These are phyloP conservation scores for Allium cepa DNA, from an alignment of 106 monocot genomes.

Conservation along the genomic window DNA sequence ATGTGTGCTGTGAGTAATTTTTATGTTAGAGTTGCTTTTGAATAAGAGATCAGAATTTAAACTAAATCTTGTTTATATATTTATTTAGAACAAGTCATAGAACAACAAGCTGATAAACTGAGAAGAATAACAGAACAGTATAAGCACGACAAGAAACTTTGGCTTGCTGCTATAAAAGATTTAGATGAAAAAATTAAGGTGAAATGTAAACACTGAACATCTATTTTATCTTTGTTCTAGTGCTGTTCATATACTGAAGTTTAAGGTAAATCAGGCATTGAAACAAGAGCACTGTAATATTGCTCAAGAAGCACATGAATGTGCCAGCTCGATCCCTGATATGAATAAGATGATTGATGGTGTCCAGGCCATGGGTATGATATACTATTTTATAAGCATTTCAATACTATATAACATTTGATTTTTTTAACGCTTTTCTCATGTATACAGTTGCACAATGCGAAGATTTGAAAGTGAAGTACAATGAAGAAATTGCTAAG, in stretches of 20 bases:
- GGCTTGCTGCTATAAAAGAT: slow-evolving; percentile 41
- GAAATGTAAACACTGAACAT: neutral
- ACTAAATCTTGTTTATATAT: neutral
- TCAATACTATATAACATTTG: no score
- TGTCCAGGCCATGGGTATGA: slow-evolving; percentile 63
- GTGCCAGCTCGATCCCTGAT: slow-evolving; percentile 66
- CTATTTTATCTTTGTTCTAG: no score
- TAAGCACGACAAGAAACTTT: slow-evolving; percentile 39
- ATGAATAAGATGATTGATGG: slow-evolving; percentile 64
- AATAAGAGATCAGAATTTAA: no score
- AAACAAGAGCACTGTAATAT: slow-evolving; percentile 64
- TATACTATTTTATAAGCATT: neutral
- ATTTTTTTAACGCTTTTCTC: neutral
- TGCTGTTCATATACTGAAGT: no score
- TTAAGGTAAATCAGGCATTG: slow-evolving; percentile 20
- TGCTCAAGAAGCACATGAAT: slow-evolving; percentile 56
- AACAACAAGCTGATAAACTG: slow-evolving; percentile 33
- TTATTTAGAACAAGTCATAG: slow-evolving; percentile 38
- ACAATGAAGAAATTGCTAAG: slow-evolving; percentile 64
- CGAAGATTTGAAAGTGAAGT: slow-evolving; percentile 76
- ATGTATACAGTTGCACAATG: slow-evolving; percentile 47
- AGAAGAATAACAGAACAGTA: slow-evolving; percentile 40
- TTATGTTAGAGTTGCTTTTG: no score
- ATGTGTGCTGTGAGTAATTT: no score
- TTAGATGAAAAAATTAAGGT: slow-evolving; percentile 72